Base-by-base conservation (phyloP, 2,329 filamentous ascomycete species). In the Botrytis aclada region DNA sequence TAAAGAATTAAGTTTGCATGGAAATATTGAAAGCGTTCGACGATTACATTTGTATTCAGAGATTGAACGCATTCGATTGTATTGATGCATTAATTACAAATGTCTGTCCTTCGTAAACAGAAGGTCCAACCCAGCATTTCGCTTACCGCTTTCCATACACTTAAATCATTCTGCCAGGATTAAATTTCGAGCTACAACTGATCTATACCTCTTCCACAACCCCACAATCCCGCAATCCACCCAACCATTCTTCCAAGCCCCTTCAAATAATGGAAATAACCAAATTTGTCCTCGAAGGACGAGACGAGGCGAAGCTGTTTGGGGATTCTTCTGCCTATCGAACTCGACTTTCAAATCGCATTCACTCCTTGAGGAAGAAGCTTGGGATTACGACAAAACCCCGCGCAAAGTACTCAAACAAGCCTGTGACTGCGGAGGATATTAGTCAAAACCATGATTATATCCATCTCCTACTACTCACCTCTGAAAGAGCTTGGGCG, bases 321-420 rank as follows among this genome's bases (percentile, higher is more conserved):
- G 95, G 94, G 78, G 94, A 98, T 84, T 95, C 97, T 84, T 89
- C 89, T 80, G 91, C 91, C 73, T 98, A 98, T 82, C 92, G 94
- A 79, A 86, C 86, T 66, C 92, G 94, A 81, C 87, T 97, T 69
- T 90, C 92, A 76, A 93, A 93, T 81, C 91, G 93, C 80, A 87
- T 99, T 74, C 91, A 93, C 81, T 94, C 92, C 80, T 87, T 92
- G 78, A 92, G 94, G 81, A 95, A 92, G 86, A 95, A 93, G 84
- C 88, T 98, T 72, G 93, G 92, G 66, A 90, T 94, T 79, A 89
- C 92, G 70, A 97, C 93, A 65, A 92, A 90, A 83, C 95, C 93
- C 84, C 92, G 94, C 77, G 92, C 92, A 78, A 98, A 98, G 85
- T 97, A 93, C 83, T 87, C 88, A 72, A 87, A 89, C 77, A 94